Conservation (phyloP, 805 yeast species). For the Lipomyces starkeyi region DNA sequence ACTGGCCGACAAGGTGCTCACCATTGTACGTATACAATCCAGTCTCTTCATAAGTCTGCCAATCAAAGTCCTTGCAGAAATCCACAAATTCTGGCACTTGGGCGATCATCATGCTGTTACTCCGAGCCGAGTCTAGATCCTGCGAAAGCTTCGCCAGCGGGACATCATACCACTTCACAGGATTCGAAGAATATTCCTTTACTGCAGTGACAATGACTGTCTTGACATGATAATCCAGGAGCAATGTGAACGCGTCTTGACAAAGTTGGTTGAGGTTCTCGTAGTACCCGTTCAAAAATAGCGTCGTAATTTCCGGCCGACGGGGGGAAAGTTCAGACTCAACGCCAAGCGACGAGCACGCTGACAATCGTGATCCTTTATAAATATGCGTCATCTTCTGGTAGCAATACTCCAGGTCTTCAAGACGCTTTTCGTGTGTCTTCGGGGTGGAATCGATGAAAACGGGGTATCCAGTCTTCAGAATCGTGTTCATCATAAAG, state of each 20-base stretch:
- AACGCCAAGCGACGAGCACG: background rate
- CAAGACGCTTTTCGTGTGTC: background rate
- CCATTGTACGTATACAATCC: background rate
- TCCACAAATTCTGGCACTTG: background rate
- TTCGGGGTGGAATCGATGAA: background rate
- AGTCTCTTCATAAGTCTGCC: background rate
- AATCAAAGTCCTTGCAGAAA: background rate
- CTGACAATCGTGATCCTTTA: background rate
- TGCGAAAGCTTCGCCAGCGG: background rate
- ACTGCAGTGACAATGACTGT: background rate
- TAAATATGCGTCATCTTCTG: constrained; percentile 2
- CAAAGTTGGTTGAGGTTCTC: background rate
- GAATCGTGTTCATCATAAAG: background rate
- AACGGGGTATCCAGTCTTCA: background rate
- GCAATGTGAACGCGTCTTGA: background rate
- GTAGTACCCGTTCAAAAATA: background rate
- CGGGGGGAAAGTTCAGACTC: background rate
- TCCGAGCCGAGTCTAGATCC: background rate
- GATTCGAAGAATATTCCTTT: background rate
- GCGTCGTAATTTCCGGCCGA: background rate
- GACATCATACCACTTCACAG: background rate
- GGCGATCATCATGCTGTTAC: background rate
- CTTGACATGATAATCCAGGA: constrained; percentile 4
- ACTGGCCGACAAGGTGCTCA: background rate
- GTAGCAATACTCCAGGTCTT: background rate